Evolutionary conservation across 2,329 filamentous ascomycete species (phyloP), one percentile per base, ranked within the genome.

Genomic region (Botryosphaeria dothidea): DNA sequence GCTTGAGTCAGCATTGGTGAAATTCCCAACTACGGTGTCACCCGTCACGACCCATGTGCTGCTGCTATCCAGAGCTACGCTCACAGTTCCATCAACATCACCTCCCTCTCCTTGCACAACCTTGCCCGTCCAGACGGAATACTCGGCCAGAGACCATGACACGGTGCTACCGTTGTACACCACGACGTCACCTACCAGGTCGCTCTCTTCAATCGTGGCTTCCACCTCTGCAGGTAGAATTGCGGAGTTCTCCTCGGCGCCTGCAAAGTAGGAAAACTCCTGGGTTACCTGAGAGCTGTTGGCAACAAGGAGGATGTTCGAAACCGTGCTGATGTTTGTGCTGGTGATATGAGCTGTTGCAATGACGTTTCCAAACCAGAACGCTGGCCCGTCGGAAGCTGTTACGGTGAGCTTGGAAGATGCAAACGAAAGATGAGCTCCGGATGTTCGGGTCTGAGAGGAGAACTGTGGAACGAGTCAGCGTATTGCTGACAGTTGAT

Each of bases 321-420:
- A 68, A 0, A 56, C 49, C 2, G 70, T 71, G 19, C 66, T 66
- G 6, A 74, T 31, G 21, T 69, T 51, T 34, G 68, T 34, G 57
- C 65, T 41, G 57, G 68, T 36, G 41, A 71, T 27, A 1, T 58
- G 27, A 15, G 68, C 70, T 2, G 61, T 52, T 25, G 64, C 66
- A 51, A 75, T 73, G 4, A 68, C 41, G 56, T 76, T 76, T 15
- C 74, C 74, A 52, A 75, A 76, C 74, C 74, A 76, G 3, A 75
- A 58, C 3, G 67, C 72, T 9, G 74, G 71, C 29, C 71, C 34
- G n/a, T 15, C 25, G 9, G 31, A 2, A 5, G 4, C 23, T 1
- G 34, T 31, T 3, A 36, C 70, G 6, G 49, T 65, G 4, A 75
- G 67, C 25, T 68, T 70, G 5, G 70, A 70, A 46, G 70, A 67